A percentile compares a stretch with the other conserved stretches of the same genome.
phyloP scores from a whole-genome alignment of 2,329 filamentous ascomycete species.

The Thelonectria blattea region DNA sequence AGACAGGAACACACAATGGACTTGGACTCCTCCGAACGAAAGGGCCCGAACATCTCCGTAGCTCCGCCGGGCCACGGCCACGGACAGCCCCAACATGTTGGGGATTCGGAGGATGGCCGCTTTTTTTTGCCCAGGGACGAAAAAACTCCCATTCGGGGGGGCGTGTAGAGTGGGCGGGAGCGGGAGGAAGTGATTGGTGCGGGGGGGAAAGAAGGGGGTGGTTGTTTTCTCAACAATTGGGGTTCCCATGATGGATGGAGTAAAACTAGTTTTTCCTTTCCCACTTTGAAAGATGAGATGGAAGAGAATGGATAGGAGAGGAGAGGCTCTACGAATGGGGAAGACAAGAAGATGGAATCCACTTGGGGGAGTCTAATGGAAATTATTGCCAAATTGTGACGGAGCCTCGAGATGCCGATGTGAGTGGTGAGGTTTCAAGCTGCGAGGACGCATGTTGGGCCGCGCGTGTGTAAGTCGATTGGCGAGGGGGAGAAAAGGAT shows the following conservation, averaged over 20 bases:
- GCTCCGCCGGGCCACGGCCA: slow-evolving; percentile 18
- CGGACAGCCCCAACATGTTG: slow-evolving; percentile 28
- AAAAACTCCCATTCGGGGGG: slow-evolving; percentile 9
- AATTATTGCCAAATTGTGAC: background rate
- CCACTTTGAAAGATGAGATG: background rate
- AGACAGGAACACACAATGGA: no score
- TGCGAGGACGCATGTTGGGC: no score
- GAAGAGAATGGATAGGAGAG: background rate
- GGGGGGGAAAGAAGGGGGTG: slow-evolving; percentile 11
- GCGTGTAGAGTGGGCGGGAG: slow-evolving; percentile 4
- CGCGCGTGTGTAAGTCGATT: background rate
- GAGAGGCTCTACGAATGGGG: no score
- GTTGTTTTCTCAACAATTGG: slow-evolving; percentile 42
- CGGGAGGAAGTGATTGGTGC: slow-evolving; percentile 28
- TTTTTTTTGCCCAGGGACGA: background rate
- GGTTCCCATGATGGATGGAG: slow-evolving; percentile 12
- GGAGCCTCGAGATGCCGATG: background rate
- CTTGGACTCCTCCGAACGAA: background rate
- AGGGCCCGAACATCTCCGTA: slow-evolving; percentile 15
- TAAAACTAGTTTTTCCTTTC: background rate
- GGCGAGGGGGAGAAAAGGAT: background rate
- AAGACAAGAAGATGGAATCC: background rate
- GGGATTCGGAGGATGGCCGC: slow-evolving; percentile 36
- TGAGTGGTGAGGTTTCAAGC: background rate
- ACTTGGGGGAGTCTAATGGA: background rate